phyloP scores from a whole-genome alignment of 345 rosid species.

The Gossypium bickii region DNA sequence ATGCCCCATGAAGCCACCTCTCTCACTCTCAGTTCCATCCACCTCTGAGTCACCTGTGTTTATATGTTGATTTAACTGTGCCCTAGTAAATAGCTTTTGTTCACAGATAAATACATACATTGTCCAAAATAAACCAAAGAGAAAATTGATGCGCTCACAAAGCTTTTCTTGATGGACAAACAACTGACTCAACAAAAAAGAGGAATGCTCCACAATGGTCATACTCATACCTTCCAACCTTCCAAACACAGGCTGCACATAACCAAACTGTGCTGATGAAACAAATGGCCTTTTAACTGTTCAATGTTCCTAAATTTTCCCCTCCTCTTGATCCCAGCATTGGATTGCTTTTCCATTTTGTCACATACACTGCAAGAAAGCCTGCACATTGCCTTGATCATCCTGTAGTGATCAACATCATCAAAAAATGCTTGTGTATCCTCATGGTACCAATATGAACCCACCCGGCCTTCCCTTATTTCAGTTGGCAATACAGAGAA shows the following conservation, averaged over 20 bases:
- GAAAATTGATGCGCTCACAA: neutral
- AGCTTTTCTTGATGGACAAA: neutral
- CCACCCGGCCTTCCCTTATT: conserved; percentile 75
- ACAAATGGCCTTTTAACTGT: conserved; percentile 91
- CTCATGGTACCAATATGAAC: conserved; percentile 80
- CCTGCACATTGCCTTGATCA: conserved; percentile 98
- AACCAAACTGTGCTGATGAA: conserved; percentile 66
- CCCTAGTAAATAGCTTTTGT: conserved; percentile 76
- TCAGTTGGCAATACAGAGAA: conserved; percentile 73
- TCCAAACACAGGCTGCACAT: conserved; percentile 93
- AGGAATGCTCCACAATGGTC: neutral
- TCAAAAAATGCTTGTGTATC: conserved; percentile 84
- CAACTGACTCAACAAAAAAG: neutral
- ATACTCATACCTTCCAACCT: conserved; percentile 73
- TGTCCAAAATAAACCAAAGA: conserved; percentile 13
- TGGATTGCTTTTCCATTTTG: conserved; percentile 53
- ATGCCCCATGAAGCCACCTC: conserved; percentile 95
- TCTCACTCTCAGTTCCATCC: conserved; percentile 93
- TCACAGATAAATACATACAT: conserved; percentile 83
- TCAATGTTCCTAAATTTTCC: conserved; percentile 70
- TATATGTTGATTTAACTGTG: conserved; percentile 83
- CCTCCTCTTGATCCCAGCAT: conserved; percentile 55
- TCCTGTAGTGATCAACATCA: conserved; percentile 83
- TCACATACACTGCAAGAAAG: conserved; percentile 89
- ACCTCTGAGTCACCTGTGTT: conserved; percentile 86